Evolutionary conservation across 352 stramenopile species (phyloP).

Genomic region (Phytophthora multivora): DNA sequence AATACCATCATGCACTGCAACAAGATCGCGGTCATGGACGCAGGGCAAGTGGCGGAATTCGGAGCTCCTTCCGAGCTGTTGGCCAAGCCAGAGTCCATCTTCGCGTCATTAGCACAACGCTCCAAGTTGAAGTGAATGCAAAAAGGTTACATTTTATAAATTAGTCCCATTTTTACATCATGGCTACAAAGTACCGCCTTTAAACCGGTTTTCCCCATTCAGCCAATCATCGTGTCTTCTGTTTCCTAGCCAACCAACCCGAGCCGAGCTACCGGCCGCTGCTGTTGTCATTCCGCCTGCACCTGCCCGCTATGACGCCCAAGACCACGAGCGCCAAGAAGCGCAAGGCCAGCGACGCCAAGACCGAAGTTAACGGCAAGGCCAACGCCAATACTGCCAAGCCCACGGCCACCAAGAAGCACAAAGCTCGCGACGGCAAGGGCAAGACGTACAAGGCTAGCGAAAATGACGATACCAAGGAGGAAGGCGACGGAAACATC

Average conservation of each 20-base stretch:
- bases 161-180: not conserved
- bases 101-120: constrained; percentile 35
- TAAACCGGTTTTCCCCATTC: too few relatives aligned
- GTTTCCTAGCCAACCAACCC: constrained; percentile 19
- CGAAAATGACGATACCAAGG: too few relatives aligned
- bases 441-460: too few relatives aligned
- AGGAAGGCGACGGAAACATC: too few relatives aligned
- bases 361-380: too few relatives aligned
- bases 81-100: constrained; percentile 25
- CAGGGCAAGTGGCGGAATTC: constrained; percentile 86
- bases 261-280: not conserved
- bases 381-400: too few relatives aligned
- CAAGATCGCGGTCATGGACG: constrained; percentile 39
- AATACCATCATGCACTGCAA: constrained; percentile 69
- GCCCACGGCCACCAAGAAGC: too few relatives aligned
- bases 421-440: too few relatives aligned
- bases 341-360: constrained; percentile 46
- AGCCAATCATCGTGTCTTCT: not conserved
- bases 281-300: constrained; percentile 11
- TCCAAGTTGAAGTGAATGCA: constrained; percentile 4
- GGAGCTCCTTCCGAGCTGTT: constrained; percentile 75
- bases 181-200: not conserved
- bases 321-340: constrained; percentile 44
- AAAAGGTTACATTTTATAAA: not conserved
- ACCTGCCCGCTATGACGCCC: constrained; percentile 16